Evolutionary conservation across 495 filamentous ascomycete genomes (phyloP), one percentile per base, ranked within the genome.

Genomic region (Thermochaetoides thermophila): DNA sequence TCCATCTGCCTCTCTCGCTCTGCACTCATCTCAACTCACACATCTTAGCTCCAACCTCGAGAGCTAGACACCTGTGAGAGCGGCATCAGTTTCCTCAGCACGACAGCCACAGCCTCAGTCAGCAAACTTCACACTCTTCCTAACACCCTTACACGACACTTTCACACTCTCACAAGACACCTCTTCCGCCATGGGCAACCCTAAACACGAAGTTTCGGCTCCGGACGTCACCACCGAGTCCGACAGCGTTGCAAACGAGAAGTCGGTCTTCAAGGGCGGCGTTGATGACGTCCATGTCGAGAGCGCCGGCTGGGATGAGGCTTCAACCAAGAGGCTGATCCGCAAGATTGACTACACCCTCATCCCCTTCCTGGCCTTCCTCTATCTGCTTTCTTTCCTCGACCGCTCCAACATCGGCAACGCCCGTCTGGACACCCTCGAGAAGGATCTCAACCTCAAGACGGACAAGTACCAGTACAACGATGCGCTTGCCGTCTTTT

Each of bases 371-470:
- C 44, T 73, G 32, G 52, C 67, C 10, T 40, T 71, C 9, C 49
- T 73, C 15, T 71, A 70, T 34, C 50, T 71, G 42, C 65, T 78
- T n/a, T 74, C 74, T 11, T 91, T 89, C 52, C 63, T 89, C 10
- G 81, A 85, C 50, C 66, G 81, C 48, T 64, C 69, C 14, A 80
- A 78, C 52, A 78, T 84, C 32, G 83, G 82, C 26, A 91, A 91
- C 59, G 83, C 82, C 13, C 81, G 80, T 44, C 69, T 87, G 27
- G 76, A 70, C 37, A 72, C 73, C 19, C 59, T 89, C 9, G 55
- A 74, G 37, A 53, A 59, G 25, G 66, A 74, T 36, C 60, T 86
- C 4, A 34, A 43, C n/a, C 74, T 89, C 67, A 29, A 39, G 30
- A n/a, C 34, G 6, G 61, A 57, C 1, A 42, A 59, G 8, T 53